These are phyloP conservation scores for Parascedosporium putredinis DNA, from an alignment of 2,329 filamentous ascomycete species.

Conservation along the genomic window DNA sequence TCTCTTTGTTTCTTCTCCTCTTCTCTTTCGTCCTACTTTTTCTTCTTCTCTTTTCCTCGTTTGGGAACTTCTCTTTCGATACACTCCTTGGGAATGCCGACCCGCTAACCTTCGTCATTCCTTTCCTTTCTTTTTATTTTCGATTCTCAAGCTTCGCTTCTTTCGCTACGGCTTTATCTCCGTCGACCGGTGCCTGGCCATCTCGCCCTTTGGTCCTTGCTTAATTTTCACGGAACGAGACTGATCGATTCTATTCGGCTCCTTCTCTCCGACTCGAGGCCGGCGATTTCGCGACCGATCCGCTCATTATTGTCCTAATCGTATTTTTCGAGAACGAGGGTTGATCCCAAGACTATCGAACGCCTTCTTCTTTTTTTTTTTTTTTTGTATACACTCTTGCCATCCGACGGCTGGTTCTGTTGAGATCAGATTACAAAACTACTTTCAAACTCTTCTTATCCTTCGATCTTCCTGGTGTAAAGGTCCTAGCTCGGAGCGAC, in stretches of 20 bases:
- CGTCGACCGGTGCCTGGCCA: background rate
- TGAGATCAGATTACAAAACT: slow-evolving; percentile 1
- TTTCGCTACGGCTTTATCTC: slow-evolving; percentile 9
- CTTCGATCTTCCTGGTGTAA: background rate
- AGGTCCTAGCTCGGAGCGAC: background rate
- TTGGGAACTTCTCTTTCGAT: background rate
- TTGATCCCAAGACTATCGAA: background rate
- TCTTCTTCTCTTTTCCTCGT: slow-evolving; percentile 11
- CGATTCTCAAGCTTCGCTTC: slow-evolving; percentile 8
- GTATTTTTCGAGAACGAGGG: background rate
- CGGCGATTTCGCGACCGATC: background rate
- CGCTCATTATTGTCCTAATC: background rate
- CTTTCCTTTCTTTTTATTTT: slow-evolving; percentile 4
- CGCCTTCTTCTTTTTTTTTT: background rate
- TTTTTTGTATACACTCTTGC: background rate
- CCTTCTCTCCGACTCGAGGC: background rate
- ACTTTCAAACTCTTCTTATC: background rate
- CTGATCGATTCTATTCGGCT: background rate
- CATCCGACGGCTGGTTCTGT: slow-evolving; percentile 2
- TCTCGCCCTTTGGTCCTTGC: background rate
- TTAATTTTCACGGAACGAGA: background rate
- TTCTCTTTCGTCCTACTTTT: slow-evolving; percentile 11
- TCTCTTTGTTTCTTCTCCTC: slow-evolving; percentile 10
- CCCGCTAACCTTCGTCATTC: slow-evolving; percentile 7
- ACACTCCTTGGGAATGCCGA: slow-evolving; percentile 10